These are phyloP conservation scores for Boletus vinaceobasis DNA, from an alignment of 768 basidiomycete species.

Conservation along the genomic window DNA sequence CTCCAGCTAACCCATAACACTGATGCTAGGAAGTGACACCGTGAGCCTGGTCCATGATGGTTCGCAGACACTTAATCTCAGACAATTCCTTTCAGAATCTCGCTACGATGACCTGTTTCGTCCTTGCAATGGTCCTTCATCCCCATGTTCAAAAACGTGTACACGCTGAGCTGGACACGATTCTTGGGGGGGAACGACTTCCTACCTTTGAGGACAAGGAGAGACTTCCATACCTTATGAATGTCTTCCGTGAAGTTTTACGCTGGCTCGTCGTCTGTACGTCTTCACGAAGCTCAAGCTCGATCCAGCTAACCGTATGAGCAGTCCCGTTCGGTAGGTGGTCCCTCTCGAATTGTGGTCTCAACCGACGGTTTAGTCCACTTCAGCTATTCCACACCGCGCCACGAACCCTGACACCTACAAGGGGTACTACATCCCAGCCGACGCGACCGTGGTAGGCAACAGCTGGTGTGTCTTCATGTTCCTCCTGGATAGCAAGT, in stretches of 20 bases:
- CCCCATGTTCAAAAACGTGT: neutral
- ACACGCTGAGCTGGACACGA: neutral
- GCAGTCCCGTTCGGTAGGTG: slow-evolving; percentile 3
- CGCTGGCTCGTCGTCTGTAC: slow-evolving; percentile 4
- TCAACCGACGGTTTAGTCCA: neutral
- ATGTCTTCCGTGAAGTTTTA: slow-evolving; percentile 1
- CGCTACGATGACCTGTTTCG: slow-evolving; percentile 1
- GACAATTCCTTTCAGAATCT: neutral
- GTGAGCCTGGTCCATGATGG: neutral
- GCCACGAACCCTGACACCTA: neutral
- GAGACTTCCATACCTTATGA: slow-evolving; percentile 1
- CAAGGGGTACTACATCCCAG: slow-evolving; percentile 2
- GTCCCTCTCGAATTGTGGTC: neutral
- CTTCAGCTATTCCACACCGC: slow-evolving; percentile 1
- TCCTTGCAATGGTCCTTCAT: slow-evolving; percentile 2
- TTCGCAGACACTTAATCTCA: neutral
- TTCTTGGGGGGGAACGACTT: neutral
- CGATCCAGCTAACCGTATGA: neutral
- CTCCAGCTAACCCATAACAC: neutral
- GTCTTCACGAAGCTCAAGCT: neutral
- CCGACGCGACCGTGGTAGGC: slow-evolving; percentile 1
- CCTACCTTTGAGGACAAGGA: slow-evolving; percentile 5
- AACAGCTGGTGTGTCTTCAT: neutral
- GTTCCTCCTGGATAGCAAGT: neutral
- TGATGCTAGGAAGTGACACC: slow-evolving; percentile 1